A percentile compares a stretch with the other conserved stretches of the same genome.
Evolutionary conservation across 495 filamentous ascomycete genomes (phyloP).

Genomic region (Beverwykella pulmonaria): DNA sequence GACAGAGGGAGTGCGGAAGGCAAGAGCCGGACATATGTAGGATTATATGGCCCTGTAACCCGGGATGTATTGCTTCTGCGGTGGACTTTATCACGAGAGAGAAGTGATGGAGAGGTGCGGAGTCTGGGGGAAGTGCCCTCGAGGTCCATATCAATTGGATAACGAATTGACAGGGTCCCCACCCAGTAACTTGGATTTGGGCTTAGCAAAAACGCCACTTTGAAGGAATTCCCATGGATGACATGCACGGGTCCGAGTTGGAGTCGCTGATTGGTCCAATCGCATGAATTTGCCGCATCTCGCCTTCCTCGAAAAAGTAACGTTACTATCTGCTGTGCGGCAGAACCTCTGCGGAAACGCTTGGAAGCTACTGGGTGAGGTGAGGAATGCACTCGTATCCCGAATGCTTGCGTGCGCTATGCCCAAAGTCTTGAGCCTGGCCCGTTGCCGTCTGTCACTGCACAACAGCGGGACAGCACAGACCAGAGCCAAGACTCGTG

Average conservation of each 20-base stretch:
- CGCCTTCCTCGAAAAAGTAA: conserved; percentile 8
- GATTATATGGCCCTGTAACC: not conserved
- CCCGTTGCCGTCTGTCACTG: too few species aligned
- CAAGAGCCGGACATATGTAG: not conserved
- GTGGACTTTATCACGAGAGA: not conserved
- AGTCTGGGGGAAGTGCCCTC: conserved; percentile 15
- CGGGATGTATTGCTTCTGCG: conserved; percentile 8
- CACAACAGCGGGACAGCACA: too few species aligned
- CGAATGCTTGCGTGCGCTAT: not conserved
- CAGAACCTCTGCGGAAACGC: not conserved
- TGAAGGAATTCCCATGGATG: conserved; percentile 12
- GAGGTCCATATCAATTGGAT: conserved; percentile 24
- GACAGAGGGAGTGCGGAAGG: not conserved
- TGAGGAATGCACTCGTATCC: too few species aligned
- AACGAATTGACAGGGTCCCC: not conserved
- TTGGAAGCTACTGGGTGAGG: not conserved
- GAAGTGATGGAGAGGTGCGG: not conserved
- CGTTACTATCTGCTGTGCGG: not conserved
- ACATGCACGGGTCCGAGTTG: conserved; percentile 12
- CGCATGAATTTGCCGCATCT: not conserved
- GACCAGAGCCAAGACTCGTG: too few species aligned
- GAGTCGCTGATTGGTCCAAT: conserved; percentile 15
- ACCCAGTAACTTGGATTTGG: conserved; percentile 14
- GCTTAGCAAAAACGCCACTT: conserved; percentile 23
- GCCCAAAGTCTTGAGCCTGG: too few species aligned